Conservation (phyloP, 2,329 filamentous ascomycete genomes). For the Thelonectria discophora region DNA sequence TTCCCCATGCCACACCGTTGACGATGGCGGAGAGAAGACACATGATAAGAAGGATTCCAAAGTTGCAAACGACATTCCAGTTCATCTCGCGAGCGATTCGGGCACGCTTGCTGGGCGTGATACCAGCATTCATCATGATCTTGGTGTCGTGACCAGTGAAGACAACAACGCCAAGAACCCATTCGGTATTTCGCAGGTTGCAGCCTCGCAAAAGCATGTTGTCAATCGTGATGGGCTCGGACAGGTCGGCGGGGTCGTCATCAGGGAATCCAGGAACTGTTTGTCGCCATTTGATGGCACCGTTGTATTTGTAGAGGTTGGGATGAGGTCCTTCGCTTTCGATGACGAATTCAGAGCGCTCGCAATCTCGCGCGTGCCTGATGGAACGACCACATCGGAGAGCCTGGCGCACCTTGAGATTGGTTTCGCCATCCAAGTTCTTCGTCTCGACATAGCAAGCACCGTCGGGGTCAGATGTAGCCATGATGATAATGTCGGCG, state of each 20-base stretch:
- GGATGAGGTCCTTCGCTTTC: conserved; percentile 92
- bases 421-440: conserved; percentile 97
- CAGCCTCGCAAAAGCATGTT: conserved; percentile 94
- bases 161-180: conserved; percentile 89
- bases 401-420: conserved; percentile 92
- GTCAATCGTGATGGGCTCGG: conserved; percentile 93
- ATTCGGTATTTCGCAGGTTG: conserved; percentile 94
- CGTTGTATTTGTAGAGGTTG: conserved; percentile 95
- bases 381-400: conserved; percentile 84
- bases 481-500: conserved; percentile 89
- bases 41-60: conserved; percentile 87
- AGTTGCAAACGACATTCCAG: conserved; percentile 98
- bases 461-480: conserved; percentile 92
- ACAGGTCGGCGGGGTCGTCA: conserved; percentile 76
- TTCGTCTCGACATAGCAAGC: conserved; percentile 98
- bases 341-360: conserved; percentile 84
- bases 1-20: conserved; percentile 83
- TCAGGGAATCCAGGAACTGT: conserved; percentile 69
- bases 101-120: conserved; percentile 92
- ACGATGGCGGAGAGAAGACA: conserved; percentile 87
- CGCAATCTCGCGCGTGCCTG: conserved; percentile 91
- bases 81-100: conserved; percentile 93
- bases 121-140: conserved; percentile 98
- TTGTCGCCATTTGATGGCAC: conserved; percentile 87
- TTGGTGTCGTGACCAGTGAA: conserved; percentile 98